Evolutionary conservation across 768 basidiomycete species (phyloP), one percentile per base, ranked within the genome.

Genomic region (Suillus subalutaceus): DNA sequence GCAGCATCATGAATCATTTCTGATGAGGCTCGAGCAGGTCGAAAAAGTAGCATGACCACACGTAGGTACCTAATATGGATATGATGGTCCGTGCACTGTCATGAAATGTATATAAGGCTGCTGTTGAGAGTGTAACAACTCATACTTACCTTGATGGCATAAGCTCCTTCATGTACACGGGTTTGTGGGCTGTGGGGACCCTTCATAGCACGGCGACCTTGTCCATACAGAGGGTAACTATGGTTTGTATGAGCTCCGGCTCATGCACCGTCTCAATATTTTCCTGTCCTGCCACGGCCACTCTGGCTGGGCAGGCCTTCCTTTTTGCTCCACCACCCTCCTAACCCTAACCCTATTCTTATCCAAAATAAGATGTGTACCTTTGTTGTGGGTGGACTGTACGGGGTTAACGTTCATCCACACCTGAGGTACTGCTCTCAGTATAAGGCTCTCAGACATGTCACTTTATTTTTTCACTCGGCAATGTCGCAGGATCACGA

Each of bases 241-340:
- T 69, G 82, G 83, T 75, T 88, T 88, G 86, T 88, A 83, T 88
- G 86, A 76, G 84, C 84, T 85, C 84, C 79, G 85, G 86, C 80
- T 82, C 84, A 87, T 88, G 88, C 87, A 89, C 83, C 82, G 86
- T 88, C 87, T 81, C 68, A 88, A 88, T 88, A 88, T 89, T 89
- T 89, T 81, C 86, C 86, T 78, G 86, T 87, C 85, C 84, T 80
- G 79, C 83, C 82, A 80, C 73, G 83, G 86, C 86, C 87, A 85
- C 84, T 86, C 84, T 85, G 84, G 84, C 84, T 84, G 80, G 79
- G 82, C 74, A 77, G 83, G 83, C 82, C 78, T 56, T 46, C 20
- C 73, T 68, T 74, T 75, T 81, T 80, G 38, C 70, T 76, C 20
- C 40, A 65, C 53, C 1, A 8, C 0, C 0, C 20, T 70, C 2